A percentile compares a stretch with the other conserved stretches of the same genome.
phyloP scores from a whole-genome alignment of 2,329 filamentous ascomycete genomes.

The Malbranchea zuffiana region DNA sequence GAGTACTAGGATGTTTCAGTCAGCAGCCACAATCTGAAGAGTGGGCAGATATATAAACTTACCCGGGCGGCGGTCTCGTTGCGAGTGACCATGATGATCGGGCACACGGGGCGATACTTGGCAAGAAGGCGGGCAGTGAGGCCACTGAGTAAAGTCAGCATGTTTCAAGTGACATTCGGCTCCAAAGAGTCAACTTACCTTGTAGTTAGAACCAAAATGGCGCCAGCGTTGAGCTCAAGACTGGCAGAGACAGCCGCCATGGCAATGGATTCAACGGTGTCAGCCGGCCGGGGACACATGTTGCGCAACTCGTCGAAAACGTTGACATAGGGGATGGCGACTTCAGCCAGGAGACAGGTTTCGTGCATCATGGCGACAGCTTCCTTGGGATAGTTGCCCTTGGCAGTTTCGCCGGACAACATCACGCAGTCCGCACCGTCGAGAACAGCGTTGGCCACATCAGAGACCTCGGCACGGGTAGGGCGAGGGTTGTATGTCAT shows the following conservation, averaged over 20 bases:
- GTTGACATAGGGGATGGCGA: slow-evolving; percentile 91
- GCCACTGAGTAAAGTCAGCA: slow-evolving; percentile 45
- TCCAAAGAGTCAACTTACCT: slow-evolving; percentile 42
- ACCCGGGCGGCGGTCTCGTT: slow-evolving; percentile 67
- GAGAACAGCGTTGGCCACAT: slow-evolving; percentile 95
- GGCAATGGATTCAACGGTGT: slow-evolving; percentile 83
- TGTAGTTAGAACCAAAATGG: slow-evolving; percentile 91
- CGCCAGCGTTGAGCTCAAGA: slow-evolving; percentile 90
- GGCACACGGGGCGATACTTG: slow-evolving; percentile 98
- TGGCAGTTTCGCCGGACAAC: slow-evolving; percentile 98
- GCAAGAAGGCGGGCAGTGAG: slow-evolving; percentile 89
- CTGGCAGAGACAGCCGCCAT: slow-evolving; percentile 95
- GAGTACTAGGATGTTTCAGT: slow-evolving; percentile 48
- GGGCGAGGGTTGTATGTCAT: slow-evolving; percentile 99
- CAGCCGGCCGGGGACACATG: slow-evolving; percentile 70
- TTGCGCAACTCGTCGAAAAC: slow-evolving; percentile 92
- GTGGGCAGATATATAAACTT: slow-evolving; percentile 23
- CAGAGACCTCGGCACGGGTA: slow-evolving; percentile 94
- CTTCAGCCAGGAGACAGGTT: slow-evolving; percentile 91
- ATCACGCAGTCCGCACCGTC: slow-evolving; percentile 99
- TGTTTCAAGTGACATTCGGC: background rate
- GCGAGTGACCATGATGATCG: slow-evolving; percentile 98
- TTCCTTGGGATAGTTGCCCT: slow-evolving; percentile 87
- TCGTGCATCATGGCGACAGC: slow-evolving; percentile 97
- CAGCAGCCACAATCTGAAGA: slow-evolving; percentile 9